Evolutionary conservation across 2,329 filamentous ascomycete species (phyloP).

Genomic region (Fusarium sacchari): DNA sequence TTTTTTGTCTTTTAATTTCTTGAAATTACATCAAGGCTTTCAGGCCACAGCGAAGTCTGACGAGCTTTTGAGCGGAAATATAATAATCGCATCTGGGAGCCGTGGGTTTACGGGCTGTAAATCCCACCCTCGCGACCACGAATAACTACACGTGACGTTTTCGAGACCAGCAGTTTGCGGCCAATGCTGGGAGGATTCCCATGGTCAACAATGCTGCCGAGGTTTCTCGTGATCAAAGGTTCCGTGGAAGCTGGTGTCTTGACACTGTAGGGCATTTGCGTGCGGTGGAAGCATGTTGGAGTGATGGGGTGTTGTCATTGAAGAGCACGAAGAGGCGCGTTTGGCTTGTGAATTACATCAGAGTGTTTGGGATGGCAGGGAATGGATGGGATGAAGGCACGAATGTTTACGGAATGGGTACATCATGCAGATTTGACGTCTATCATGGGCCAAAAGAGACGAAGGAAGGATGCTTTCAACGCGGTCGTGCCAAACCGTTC

Average conservation of each 20-base stretch:
- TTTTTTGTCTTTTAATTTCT: slow-evolving; percentile 31
- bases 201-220: slow-evolving; percentile 9
- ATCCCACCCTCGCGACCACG: background rate
- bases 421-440: slow-evolving; percentile 41
- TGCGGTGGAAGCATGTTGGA: slow-evolving; percentile 21
- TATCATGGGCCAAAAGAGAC: slow-evolving; percentile 43
- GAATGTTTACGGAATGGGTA: slow-evolving; percentile 42
- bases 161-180: background rate
- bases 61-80: slow-evolving; percentile 9
- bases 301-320: slow-evolving; percentile 15
- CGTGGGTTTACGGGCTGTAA: background rate
- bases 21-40: slow-evolving; percentile 28
- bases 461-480: slow-evolving; percentile 40
- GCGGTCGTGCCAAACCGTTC: slow-evolving; percentile 8
- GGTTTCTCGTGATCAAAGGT: slow-evolving; percentile 22
- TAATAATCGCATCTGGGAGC: slow-evolving; percentile 34
- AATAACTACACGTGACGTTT: background rate
- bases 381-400: slow-evolving; percentile 40
- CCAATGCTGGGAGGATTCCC: background rate
- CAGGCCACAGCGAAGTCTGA: slow-evolving; percentile 23
- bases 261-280: slow-evolving; percentile 24
- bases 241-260: slow-evolving; percentile 22
- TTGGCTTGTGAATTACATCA: slow-evolving; percentile 30
- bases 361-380: slow-evolving; percentile 34
- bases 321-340: slow-evolving; percentile 20